Evolutionary conservation across 1,139 yeast species (phyloP), one percentile per base, ranked within the genome.

Genomic region (Candida sanyaensis): DNA sequence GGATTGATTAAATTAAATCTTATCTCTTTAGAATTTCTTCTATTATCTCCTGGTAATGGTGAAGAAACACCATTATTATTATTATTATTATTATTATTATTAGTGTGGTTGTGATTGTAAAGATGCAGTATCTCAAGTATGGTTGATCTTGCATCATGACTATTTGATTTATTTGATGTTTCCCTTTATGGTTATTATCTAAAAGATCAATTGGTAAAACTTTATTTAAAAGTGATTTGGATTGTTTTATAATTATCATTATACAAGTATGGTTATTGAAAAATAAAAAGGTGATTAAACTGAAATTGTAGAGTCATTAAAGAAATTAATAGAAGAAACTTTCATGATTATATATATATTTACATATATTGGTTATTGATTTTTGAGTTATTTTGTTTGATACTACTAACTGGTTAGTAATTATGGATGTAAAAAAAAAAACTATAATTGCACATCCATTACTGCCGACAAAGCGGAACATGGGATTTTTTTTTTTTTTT

Each of bases 231-330:
- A 47, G 11, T 6, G 45, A 33, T 26, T 39, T 50, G 4, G 53
- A 47, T 27, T 47, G 50, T 36, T 50, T 47, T 7, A 50, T 21
- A 7, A 47, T 29, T 30, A 47, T 43, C 53, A 47, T 50, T 32
- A 13, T 37, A 13, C 5, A 21, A 6, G 17, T 11, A 30, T 7
- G n/a, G 9, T 34, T 34, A 27, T 11, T 36, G 12, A 13, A 12
- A 21, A 23, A 23, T 3, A 23, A 9, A 32, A 17, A 17, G 21
- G 21, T 17, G 10, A 3, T n/a, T 2, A 32, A 9, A 12, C 27
- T 8, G 9, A 26, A 26, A 8, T 26, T 26, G 9, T 6, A 26
- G 27, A 24, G 9, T 6, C 28, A 26, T 4, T 24, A 5, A 26
- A 26, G 28, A 6, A 26, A 26, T 26, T 17, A 17, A 17, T 17